phyloP scores from a whole-genome alignment of 495 filamentous ascomycete species.

The Sphaerosporella brunnea region DNA sequence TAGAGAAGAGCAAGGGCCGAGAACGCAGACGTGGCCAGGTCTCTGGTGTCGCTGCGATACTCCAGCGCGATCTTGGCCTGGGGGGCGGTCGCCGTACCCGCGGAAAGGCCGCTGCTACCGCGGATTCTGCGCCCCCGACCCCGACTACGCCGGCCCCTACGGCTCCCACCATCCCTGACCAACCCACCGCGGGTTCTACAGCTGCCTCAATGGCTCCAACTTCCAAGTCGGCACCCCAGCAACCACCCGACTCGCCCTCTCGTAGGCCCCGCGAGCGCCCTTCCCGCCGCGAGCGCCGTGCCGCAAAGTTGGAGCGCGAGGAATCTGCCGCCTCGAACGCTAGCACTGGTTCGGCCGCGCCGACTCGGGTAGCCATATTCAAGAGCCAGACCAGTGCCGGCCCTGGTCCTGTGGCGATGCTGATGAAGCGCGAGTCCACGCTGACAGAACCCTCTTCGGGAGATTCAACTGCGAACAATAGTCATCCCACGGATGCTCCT shows the following conservation, averaged over 20 bases:
- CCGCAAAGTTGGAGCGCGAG: slow-evolving; percentile 15
- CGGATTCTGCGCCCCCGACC: slow-evolving; percentile 15
- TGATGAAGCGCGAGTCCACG: slow-evolving; percentile 12
- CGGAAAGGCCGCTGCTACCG: slow-evolving; percentile 28
- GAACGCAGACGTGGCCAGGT: slow-evolving; percentile 50
- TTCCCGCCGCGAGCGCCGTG: slow-evolving; percentile 17
- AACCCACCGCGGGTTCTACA: too few species aligned
- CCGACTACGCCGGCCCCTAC: slow-evolving; percentile 17
- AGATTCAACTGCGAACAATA: not conserved
- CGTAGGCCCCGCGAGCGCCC: slow-evolving; percentile 13
- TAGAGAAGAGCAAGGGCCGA: slow-evolving; percentile 7
- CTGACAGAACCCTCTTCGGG: not conserved
- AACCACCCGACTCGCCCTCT: slow-evolving; percentile 16
- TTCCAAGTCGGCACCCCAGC: slow-evolving; percentile 19
- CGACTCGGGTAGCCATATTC: slow-evolving; percentile 28
- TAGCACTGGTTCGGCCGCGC: slow-evolving; percentile 7
- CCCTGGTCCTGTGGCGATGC: slow-evolving; percentile 12
- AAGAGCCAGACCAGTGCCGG: slow-evolving; percentile 26
- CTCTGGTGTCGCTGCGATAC: slow-evolving; percentile 60
- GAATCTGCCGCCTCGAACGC: slow-evolving; percentile 20
- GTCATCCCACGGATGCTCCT: slow-evolving; percentile 2
- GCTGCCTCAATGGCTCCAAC: too few species aligned
- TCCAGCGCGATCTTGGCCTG: slow-evolving; percentile 83
- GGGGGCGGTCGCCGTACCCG: slow-evolving; percentile 30
- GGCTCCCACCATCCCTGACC: slow-evolving; percentile 20